phyloP scores from a whole-genome alignment of 148 eudicot genomes.

The Vaccinium vitisidaea region DNA sequence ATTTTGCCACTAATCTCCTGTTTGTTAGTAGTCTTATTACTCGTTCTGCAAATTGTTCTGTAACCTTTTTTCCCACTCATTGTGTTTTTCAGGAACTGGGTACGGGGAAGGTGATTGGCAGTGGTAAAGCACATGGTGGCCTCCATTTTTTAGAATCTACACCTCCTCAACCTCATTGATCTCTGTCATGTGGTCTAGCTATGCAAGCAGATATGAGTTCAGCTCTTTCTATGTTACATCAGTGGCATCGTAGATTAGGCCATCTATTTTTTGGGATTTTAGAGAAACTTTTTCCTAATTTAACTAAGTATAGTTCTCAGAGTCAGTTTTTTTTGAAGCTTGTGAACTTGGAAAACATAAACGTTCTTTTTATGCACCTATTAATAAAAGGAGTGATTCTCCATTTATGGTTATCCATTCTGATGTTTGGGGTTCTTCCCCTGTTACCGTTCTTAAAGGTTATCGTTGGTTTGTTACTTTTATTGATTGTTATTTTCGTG shows the following conservation, averaged over 20 bases:
- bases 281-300: background rate
- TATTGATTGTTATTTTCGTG: background rate
- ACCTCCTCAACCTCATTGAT: background rate
- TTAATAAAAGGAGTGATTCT: background rate
- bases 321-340: background rate
- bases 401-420: background rate
- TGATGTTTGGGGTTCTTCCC: background rate
- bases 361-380: background rate
- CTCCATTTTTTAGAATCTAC: background rate
- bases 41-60: background rate
- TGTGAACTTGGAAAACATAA: background rate
- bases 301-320: background rate
- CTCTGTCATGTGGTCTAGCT: background rate
- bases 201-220: background rate
- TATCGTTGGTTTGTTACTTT: background rate
- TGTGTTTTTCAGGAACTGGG: background rate
- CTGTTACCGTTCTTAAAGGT: too few species aligned
- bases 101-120: background rate
- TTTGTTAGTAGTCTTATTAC: background rate
- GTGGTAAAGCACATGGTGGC: background rate
- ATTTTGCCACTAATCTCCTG: background rate
- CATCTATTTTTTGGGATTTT: background rate
- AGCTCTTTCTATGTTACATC: background rate
- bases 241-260: background rate
- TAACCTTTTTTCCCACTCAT: background rate